Base-by-base conservation (phyloP, 495 filamentous ascomycete species). In the Pseudomonodictys pantanalensis region DNA sequence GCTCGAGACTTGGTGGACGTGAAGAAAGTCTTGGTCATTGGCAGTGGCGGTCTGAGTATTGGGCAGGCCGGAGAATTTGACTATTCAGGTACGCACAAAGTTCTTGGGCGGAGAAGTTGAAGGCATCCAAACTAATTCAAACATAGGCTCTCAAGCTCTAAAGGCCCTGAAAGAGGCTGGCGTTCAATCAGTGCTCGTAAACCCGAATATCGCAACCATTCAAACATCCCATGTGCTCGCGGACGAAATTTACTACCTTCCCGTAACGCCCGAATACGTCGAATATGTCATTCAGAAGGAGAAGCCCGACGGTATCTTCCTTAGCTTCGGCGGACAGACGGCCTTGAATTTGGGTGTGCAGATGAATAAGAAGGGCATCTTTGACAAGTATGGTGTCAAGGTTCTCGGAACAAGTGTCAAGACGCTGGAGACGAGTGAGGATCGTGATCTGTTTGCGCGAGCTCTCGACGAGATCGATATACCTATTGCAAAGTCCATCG, bases 11-110 rank as follows among this genome's bases (percentile, higher is more conserved):
- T 88, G 45, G 86, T 97, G 41, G 86, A 96, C 76, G 93, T 98
- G 54, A 95, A 92, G 79, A 98, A 97, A 79, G 93, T 97, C n/a
- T 79, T 98, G 48, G 89, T 98, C 52, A 89, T 98, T 70, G 93
- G 93, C 35, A 90, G 86, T 75, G 93, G 93, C 75, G 93, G 93
- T 75, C 82, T 98, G 59, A 92, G 91, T 71, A 98, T 98, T 79
- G 93, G 93, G 58, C 93, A 98, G 75, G 93, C 93, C 56, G 93
- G 93, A 75, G 93, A 98, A 75, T 98, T 98, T 69, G 93, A 98
- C 73, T 98, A 98, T 75, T 97, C 95, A 62, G 93, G 92, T 82
- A 83, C 76, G 76, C 3, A 39, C 18, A 58, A 23, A 35, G 7
- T 6, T 50, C 23, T 35, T 18, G 50, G 29, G 12, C 9, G 22